A percentile compares a stretch with the other conserved stretches of the same genome.
phyloP scores from a whole-genome alignment of 805 yeast species.

The Candida multigemmis region DNA sequence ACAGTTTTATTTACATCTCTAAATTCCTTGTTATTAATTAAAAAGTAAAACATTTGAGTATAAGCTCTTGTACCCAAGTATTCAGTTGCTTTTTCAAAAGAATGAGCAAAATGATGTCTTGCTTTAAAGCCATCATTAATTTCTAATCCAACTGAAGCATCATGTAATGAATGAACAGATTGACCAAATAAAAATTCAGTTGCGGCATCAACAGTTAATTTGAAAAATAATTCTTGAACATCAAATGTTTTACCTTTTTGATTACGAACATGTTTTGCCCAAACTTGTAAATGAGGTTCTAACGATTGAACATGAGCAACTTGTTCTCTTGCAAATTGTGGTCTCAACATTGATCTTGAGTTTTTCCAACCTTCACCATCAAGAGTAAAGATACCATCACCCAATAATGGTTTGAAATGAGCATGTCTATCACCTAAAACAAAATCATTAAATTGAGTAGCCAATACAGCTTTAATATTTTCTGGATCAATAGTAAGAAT shows the following conservation, averaged over 20 bases:
- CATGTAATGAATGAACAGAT: conserved; percentile 19
- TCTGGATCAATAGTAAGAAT: conserved; percentile 24
- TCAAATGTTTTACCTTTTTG: conserved; percentile 18
- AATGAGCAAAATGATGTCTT: conserved; percentile 21
- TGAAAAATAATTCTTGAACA: conserved; percentile 23
- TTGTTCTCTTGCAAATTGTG: conserved; percentile 30
- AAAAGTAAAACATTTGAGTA: conserved; percentile 17
- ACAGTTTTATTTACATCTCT: conserved; percentile 15
- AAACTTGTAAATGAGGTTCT: conserved; percentile 19
- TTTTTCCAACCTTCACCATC: conserved; percentile 32
- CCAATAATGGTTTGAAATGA: conserved; percentile 22
- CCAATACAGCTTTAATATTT: conserved; percentile 26
- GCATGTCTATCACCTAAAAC: conserved; percentile 22
- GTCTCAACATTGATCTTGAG: conserved; percentile 26
- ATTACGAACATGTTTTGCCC: conserved; percentile 14
- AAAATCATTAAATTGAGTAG: conserved; percentile 29
- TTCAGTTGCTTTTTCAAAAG: conserved; percentile 24
- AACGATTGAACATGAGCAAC: conserved; percentile 23
- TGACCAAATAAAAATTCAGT: conserved; percentile 35
- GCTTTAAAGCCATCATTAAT: conserved; percentile 19
- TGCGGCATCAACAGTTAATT: conserved; percentile 30
- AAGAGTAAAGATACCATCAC: conserved; percentile 29
- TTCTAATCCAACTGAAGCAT: conserved; percentile 12
- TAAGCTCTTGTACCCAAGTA: conserved; percentile 26
- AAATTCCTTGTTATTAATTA: conserved; percentile 14